Percentiles rank a stretch among this genome's conserved stretches.
These are phyloP conservation scores for Vitis hybrid DNA, from an alignment of 177 flowering plant genomes.

Conservation along the genomic window DNA sequence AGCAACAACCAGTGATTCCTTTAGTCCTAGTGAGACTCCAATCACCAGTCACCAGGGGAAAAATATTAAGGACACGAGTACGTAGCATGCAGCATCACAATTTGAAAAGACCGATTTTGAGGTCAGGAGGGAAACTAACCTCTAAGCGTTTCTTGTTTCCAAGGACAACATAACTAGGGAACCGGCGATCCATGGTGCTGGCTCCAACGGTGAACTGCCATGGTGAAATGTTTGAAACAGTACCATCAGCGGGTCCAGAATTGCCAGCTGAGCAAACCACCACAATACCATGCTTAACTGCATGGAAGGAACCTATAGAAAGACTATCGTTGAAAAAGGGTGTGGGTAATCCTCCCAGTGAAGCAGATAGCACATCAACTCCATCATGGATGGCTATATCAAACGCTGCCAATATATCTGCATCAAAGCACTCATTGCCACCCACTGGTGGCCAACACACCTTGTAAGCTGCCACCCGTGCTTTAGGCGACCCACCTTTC, in stretches of 20 bases:
- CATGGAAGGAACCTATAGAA: constrained; percentile 41
- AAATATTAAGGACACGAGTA: too few relatives aligned
- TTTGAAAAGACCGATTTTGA: neutral
- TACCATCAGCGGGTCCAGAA: constrained; percentile 31
- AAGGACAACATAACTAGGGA: constrained; percentile 30
- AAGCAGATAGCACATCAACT: constrained; percentile 37
- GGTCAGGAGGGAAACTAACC: constrained; percentile 18
- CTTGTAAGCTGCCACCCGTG: constrained; percentile 39
- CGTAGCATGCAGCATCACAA: neutral
- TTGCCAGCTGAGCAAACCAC: constrained; percentile 45
- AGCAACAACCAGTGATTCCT: too few relatives aligned
- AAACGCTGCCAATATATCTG: constrained; percentile 35
- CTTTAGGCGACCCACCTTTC: constrained; percentile 38
- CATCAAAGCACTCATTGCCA: constrained; percentile 32
- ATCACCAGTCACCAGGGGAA: too few relatives aligned
- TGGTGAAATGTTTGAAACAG: constrained; percentile 33
- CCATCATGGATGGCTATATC: constrained; percentile 39
- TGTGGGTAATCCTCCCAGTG: constrained; percentile 24
- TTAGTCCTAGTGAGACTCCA: too few relatives aligned
- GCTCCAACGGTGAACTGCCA: constrained; percentile 55
- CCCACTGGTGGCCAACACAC: constrained; percentile 34
- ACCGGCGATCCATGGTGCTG: constrained; percentile 54
- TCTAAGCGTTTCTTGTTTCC: constrained; percentile 21
- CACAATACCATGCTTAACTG: constrained; percentile 31
- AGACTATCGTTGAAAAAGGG: constrained; percentile 29